Evolutionary conservation across 306 rosid genomes (phyloP), one percentile per base, ranked within the genome.

Genomic region (Pachyrhizus erosus): DNA sequence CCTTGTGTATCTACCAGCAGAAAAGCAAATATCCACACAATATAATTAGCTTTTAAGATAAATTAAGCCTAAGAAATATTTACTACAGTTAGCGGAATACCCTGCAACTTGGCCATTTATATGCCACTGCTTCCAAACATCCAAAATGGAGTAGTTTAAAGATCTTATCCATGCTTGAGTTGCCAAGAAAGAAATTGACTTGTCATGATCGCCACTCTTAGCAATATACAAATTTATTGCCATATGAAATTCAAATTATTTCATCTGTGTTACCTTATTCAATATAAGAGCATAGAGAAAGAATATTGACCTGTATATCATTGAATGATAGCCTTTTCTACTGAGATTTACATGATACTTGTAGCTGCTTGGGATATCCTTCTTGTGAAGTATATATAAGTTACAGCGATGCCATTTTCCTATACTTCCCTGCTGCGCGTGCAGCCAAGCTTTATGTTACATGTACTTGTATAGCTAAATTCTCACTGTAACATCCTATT

Each of bases 81-180:
- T n/a, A n/a, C 18, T 23, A 1, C 3, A 70, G 11, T 69, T 26
- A 42, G 5, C 5, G n/a, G 39, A 33, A 40, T 78, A 89, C 98
- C 98, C 98, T n/a, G 89, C 87, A 57, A 94, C 78, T 83, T 89
- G 92, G 20, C 70, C 88, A 12, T 82, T 77, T 60, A 84, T 79
- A 24, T 18, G 4, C 97, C 97, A 92, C 9, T 80, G 85, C 55
- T 95, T 92, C 98, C 97, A 92, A 33, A n/a, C 98, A 91, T 5
- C 92, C 97, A 80, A n/a, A n/a, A n/a, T n/a, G n/a, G n/a, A n/a
- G n/a, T n/a, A n/a, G n/a, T n/a, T n/a, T n/a, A n/a, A n/a, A n/a
- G n/a, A n/a, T n/a, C n/a, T n/a, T n/a, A n/a, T n/a, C n/a, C n/a
- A n/a, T n/a, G n/a, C n/a, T n/a, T 92, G 86, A 13, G 92, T 92